Percentiles rank a stretch among this genome's conserved stretches.
phyloP scores from a whole-genome alignment of 345 rosid genomes.

The Noccaea bulbosa region DNA sequence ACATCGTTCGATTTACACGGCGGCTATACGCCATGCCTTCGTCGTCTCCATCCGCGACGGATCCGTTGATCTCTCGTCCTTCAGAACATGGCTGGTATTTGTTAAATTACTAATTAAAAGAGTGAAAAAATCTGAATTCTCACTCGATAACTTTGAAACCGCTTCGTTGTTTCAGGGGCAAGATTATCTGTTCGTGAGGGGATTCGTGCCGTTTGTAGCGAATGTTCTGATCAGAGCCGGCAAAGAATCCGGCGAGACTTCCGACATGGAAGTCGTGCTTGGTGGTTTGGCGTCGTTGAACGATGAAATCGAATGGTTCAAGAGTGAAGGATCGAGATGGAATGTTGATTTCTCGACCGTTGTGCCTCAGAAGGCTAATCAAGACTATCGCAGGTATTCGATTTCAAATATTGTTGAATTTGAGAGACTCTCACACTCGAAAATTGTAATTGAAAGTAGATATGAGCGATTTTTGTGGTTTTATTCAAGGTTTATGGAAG shows the following conservation, averaged over 20 bases:
- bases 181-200: constrained; percentile 80
- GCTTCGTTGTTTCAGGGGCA: constrained; percentile 61
- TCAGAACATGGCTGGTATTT: constrained; percentile 82
- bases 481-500: constrained; percentile 62
- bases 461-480: background rate
- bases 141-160: background rate
- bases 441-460: background rate
- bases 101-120: background rate
- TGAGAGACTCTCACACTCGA: background rate
- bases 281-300: constrained; percentile 64
- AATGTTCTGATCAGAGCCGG: constrained; percentile 74
- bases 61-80: constrained; percentile 59
- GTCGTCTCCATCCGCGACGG: constrained; percentile 78
- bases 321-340: constrained; percentile 73
- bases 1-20: constrained; percentile 55
- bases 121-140: background rate
- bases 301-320: constrained; percentile 84
- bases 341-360: constrained; percentile 60
- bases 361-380: constrained; percentile 57
- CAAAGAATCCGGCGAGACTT: constrained; percentile 55
- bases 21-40: constrained; percentile 75
- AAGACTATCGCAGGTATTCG: constrained; percentile 63
- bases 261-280: constrained; percentile 72
- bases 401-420: background rate
- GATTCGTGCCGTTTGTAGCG: constrained; percentile 69